Conservation (phyloP, 2,329 filamentous ascomycete species). For the Ramularia endophylla region DNA sequence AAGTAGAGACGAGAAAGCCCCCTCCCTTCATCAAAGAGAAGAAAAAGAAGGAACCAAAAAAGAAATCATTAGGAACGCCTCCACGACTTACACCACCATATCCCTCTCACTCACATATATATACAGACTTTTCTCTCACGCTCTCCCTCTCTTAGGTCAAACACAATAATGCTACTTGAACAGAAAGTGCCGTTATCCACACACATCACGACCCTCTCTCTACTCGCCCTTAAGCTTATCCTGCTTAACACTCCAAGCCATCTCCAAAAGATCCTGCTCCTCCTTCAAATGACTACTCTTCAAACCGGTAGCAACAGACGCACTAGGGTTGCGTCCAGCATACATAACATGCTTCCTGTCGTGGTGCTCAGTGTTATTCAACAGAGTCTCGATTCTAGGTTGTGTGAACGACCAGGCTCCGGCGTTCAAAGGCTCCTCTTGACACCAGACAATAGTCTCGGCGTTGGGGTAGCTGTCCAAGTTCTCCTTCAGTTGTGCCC, state of each 20-base stretch:
- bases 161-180: no score
- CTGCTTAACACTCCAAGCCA: constrained; percentile 58
- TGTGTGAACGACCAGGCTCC: constrained; percentile 97
- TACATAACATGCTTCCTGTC: constrained; percentile 96
- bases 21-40: no score
- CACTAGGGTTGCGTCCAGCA: constrained; percentile 87
- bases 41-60: no score
- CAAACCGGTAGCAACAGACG: constrained; percentile 86
- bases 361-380: constrained; percentile 90
- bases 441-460: constrained; percentile 93
- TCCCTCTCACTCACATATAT: no score
- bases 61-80: no score
- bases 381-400: constrained; percentile 90
- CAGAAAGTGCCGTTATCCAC: no score
- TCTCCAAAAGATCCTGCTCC: constrained; percentile 73
- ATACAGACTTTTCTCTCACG: no score
- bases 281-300: constrained; percentile 88
- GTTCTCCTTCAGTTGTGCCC: constrained; percentile 94
- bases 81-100: no score
- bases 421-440: constrained; percentile 96
- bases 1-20: no score
- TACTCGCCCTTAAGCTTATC: constrained; percentile 62
- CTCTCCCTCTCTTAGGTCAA: no score
- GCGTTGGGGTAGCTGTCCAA: constrained; percentile 96
- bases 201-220: constrained; percentile 1